Evolutionary conservation across 192 early-diverging fungal species (phyloP), one percentile per base, ranked within the genome.

Genomic region (Coemansia sp.): DNA sequence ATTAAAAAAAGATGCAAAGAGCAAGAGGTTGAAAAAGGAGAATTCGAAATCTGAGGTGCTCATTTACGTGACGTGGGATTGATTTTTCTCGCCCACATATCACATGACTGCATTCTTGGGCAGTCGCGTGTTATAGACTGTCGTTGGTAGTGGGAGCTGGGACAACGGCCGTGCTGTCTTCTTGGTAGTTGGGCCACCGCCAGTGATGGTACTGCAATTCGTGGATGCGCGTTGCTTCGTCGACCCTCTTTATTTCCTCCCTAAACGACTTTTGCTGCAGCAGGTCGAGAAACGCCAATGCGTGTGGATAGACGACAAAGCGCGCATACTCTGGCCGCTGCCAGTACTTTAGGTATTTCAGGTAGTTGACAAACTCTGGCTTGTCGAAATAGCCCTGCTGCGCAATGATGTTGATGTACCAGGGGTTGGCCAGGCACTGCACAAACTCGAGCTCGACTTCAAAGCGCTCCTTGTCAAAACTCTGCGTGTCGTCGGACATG

Each of bases 391-490:
- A 94, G 42, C 88, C 86, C 72, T 92, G 90, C 70, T 98, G 96
- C 4, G 93, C 96, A 13, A 98, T 87, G 77, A 89, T 87, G 72
- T 95, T 92, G 40, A 98, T 85, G 68, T 98, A 98, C 88, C 89
- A 90, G 19, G 96, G 96, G 77, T 97, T 98, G 39, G 94, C 87
- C 14, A 98, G 84, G 68, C 92, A 94, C 78, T 96, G 94, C 14
- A 98, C 85, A 86, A 98, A 98, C 81, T 98, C 96, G 39, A 98
- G 87, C 79, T 98, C 95, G 19, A 95, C 88, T 72, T 91, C 87
- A 67, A 96, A 96, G 24, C 95, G 88, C 64, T 86, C 84, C 60
- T 81, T 75, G 62, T 56, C 13, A 53, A 70, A 68, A 13, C 46
- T 8, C 3, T 19, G 46, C 4, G 46, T 7, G 46, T 50, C 46